Conservation (phyloP, 495 filamentous ascomycete genomes). For the Staphylotrichum tortipilum region DNA sequence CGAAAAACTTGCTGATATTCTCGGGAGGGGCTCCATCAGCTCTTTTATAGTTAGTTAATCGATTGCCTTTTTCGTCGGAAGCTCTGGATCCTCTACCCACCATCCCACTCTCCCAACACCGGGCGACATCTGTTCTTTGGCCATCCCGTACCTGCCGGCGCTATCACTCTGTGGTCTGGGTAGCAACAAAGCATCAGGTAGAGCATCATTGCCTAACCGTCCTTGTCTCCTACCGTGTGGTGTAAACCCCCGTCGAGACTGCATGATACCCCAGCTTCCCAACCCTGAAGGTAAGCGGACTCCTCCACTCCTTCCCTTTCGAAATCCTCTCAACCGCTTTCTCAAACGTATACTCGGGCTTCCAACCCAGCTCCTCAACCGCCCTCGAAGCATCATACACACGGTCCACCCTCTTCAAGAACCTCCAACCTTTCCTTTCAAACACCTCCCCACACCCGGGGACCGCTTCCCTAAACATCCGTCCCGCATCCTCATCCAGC, state of each 20-base stretch:
- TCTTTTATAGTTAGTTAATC: no score
- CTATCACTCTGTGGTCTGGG: no score
- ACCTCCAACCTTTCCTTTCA: conserved; percentile 17
- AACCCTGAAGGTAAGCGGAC: conserved; percentile 15
- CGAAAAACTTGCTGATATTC: no score
- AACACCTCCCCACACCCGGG: conserved; percentile 11
- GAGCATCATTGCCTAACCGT: no score
- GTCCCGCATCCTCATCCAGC: conserved; percentile 9
- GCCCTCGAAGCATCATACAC: conserved; percentile 24
- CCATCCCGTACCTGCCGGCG: no score
- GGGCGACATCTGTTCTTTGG: no score
- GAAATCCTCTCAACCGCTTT: conserved; percentile 13
- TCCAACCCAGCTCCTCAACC: conserved; percentile 19
- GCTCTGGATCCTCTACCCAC: no score
- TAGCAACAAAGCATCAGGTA: no score
- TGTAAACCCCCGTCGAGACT: conserved; percentile 22
- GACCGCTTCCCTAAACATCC: background rate
- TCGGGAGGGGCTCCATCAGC: no score
- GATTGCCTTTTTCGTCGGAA: no score
- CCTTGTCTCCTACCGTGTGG: conserved; percentile 9
- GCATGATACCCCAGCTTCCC: conserved; percentile 26
- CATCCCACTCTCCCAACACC: no score
- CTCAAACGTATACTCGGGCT: conserved; percentile 21
- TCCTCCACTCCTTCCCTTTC: conserved; percentile 23
- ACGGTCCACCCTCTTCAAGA: conserved; percentile 19